Conservation (phyloP, 1,139 yeast genomes). For the Geotrichum reessii region DNA sequence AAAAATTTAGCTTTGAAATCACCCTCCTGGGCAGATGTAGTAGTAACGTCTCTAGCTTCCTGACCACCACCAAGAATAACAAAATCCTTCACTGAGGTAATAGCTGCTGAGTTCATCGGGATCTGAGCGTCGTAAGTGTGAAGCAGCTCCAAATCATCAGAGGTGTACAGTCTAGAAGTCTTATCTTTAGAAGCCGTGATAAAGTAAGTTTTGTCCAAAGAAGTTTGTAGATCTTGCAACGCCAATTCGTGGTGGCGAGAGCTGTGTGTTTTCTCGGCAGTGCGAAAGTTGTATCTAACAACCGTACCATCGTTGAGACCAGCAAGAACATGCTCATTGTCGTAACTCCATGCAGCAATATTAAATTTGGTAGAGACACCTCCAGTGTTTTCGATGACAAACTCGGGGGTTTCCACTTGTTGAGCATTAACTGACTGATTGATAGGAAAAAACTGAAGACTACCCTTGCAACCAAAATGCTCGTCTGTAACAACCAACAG, state of each 20-base stretch:
- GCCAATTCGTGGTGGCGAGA: conserved; percentile 64
- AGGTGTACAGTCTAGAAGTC: conserved; percentile 73
- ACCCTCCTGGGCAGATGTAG: conserved; percentile 91
- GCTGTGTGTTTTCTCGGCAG: conserved; percentile 62
- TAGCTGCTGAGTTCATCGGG: conserved; percentile 92
- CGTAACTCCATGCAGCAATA: conserved; percentile 85
- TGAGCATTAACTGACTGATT: conserved; percentile 42
- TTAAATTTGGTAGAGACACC: conserved; percentile 61
- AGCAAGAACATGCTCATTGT: conserved; percentile 66
- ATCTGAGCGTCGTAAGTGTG: conserved; percentile 84
- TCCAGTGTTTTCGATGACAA: conserved; percentile 47
- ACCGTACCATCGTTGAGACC: conserved; percentile 86
- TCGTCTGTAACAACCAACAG: conserved; percentile 81
- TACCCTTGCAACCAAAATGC: conserved; percentile 87
- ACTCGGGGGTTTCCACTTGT: conserved; percentile 46
- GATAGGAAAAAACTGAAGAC: conserved; percentile 62
- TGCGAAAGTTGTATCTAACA: conserved; percentile 68
- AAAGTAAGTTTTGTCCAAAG: conserved; percentile 81
- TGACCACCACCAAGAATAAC: conserved; percentile 98
- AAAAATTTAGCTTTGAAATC: conserved; percentile 94
- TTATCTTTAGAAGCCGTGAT: conserved; percentile 92
- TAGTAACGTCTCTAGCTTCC: conserved; percentile 96
- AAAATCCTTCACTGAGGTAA: conserved; percentile 87
- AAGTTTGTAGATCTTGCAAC: conserved; percentile 85
- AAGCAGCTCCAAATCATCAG: conserved; percentile 63